A percentile compares a stretch with the other conserved stretches of the same genome.
Conservation (phyloP, 1,284 basidiomycete genomes). For the Pyrrhoderma lamaoense region DNA sequence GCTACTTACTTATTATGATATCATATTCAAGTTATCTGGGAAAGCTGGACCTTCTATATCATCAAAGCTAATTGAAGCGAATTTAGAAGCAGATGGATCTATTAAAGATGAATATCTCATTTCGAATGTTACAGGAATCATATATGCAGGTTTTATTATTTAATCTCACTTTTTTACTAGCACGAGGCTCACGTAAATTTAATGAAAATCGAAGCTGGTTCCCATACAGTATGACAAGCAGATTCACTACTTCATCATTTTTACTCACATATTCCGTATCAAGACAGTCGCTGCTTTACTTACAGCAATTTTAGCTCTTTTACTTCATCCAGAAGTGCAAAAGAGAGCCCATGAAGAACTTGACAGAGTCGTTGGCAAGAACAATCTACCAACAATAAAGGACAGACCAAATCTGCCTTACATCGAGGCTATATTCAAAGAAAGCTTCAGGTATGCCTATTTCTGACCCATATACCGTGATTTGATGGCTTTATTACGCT, state of each 20-base stretch:
- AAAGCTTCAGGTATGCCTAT: slow-evolving; percentile 21
- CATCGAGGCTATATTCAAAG: slow-evolving; percentile 41
- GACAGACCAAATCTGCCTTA: slow-evolving; percentile 57
- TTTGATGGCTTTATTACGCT: slow-evolving; percentile 23
- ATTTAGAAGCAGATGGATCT: too few species aligned
- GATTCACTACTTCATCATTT: too few species aligned
- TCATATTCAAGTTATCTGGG: background rate
- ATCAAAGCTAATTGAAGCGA: too few species aligned
- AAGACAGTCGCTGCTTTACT: slow-evolving; percentile 3
- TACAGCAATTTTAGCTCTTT: slow-evolving; percentile 36
- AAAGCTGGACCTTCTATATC: too few species aligned
- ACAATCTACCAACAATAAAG: slow-evolving; percentile 51
- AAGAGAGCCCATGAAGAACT: slow-evolving; percentile 54
- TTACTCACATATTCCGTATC: too few species aligned
- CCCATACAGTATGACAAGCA: too few species aligned
- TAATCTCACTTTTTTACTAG: too few species aligned
- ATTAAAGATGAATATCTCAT: background rate
- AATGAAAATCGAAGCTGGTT: too few species aligned
- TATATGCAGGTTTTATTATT: too few species aligned
- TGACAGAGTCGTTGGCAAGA: slow-evolving; percentile 48
- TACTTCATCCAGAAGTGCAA: slow-evolving; percentile 42
- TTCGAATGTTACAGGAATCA: too few species aligned
- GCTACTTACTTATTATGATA: background rate
- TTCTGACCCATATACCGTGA: background rate
- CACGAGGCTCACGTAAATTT: too few species aligned